Percentiles rank a stretch among this genome's conserved stretches.
Conservation (phyloP, 163 green algal genomes). For the Volvox carteri region DNA sequence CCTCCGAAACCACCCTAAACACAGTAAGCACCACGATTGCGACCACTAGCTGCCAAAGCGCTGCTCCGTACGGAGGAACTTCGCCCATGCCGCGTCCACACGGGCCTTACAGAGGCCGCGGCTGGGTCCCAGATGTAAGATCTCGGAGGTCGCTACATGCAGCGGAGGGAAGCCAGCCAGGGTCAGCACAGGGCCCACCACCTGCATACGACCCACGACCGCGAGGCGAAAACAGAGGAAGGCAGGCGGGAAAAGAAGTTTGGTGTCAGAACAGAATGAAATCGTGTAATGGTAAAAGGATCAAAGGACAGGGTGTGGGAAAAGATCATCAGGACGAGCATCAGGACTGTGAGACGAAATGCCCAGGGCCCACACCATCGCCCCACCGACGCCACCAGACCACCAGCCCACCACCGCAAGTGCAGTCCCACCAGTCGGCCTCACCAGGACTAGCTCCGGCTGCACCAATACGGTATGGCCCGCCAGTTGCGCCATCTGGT, state of each 20-base stretch:
- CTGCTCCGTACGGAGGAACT: slow-evolving; percentile 50
- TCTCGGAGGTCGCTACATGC: slow-evolving; percentile 31
- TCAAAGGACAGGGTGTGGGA: too few relatives aligned
- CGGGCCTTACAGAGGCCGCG: neutral
- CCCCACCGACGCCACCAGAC: too few relatives aligned
- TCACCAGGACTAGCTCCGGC: slow-evolving; percentile 44
- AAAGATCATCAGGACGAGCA: too few relatives aligned
- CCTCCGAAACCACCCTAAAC: too few relatives aligned
- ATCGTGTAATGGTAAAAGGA: too few relatives aligned
- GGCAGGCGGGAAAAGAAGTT: too few relatives aligned
- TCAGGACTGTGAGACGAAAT: too few relatives aligned
- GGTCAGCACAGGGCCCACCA: slow-evolving; percentile 36
- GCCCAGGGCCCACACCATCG: too few relatives aligned
- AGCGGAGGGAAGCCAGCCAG: slow-evolving; percentile 48
- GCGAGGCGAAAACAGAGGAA: slow-evolving; percentile 5
- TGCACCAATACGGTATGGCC: slow-evolving; percentile 2
- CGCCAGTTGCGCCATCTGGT: slow-evolving; percentile 39
- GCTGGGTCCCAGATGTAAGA: slow-evolving; percentile 37
- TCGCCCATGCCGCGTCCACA: slow-evolving; percentile 15
- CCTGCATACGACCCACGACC: slow-evolving; percentile 26
- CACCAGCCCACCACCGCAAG: too few relatives aligned
- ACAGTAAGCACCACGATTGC: too few relatives aligned
- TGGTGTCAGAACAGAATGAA: too few relatives aligned
- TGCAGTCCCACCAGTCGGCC: too few relatives aligned
- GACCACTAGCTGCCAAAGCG: slow-evolving; percentile 26